These are phyloP conservation scores for Claviceps pusilla DNA, from an alignment of 2,329 filamentous ascomycete species.

Conservation along the genomic window DNA sequence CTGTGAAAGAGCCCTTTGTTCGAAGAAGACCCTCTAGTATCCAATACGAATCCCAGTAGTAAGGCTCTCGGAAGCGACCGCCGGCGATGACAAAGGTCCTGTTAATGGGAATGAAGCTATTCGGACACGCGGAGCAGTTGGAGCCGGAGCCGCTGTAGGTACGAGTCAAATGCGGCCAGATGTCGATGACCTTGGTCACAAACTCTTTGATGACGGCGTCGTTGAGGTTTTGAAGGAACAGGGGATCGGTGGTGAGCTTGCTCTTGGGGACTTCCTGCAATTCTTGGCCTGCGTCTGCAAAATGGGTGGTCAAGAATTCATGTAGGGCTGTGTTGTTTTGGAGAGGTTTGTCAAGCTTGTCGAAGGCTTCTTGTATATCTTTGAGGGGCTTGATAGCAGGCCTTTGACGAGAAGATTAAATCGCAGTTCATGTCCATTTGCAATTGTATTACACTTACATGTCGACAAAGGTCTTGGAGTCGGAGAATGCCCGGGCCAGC, in stretches of 20 bases:
- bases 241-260: constrained; percentile 39
- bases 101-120: constrained; percentile 51
- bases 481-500: constrained; percentile 46
- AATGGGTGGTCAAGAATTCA: constrained; percentile 46
- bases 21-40: constrained; percentile 51
- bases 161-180: constrained; percentile 54
- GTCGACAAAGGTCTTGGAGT: constrained; percentile 60
- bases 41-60: constrained; percentile 61
- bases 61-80: constrained; percentile 55
- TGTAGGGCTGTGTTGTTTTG: constrained; percentile 48
- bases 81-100: constrained; percentile 56
- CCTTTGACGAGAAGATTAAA: constrained; percentile 18
- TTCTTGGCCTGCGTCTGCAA: constrained; percentile 49
- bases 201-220: constrained; percentile 47
- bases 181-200: constrained; percentile 47
- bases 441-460: constrained; percentile 29
- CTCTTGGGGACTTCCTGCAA: constrained; percentile 36
- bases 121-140: constrained; percentile 44
- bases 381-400: constrained; percentile 44
- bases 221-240: constrained; percentile 41
- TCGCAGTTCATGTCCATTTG: background rate
- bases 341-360: constrained; percentile 43
- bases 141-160: constrained; percentile 34
- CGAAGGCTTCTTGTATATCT: constrained; percentile 47
- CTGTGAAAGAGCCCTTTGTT: constrained; percentile 46